A percentile compares a stretch with the other conserved stretches of the same genome.
Evolutionary conservation across 2,329 filamentous ascomycete species (phyloP).

Genomic region (Plectosphaerella plurivora): DNA sequence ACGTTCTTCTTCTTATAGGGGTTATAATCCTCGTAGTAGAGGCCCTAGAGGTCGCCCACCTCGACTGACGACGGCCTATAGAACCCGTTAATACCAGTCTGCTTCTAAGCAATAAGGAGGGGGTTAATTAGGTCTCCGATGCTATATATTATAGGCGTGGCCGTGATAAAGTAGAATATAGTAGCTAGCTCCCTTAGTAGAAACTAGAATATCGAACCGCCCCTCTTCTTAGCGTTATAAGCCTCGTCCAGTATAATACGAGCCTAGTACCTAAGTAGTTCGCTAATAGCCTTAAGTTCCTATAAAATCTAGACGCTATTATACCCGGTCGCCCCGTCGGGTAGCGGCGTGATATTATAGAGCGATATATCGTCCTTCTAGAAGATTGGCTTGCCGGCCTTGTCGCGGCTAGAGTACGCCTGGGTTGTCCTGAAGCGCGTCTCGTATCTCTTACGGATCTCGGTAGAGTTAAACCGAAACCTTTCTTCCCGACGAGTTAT

Average conservation of each 20-base stretch:
- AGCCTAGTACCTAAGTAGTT: not conserved
- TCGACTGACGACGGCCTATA: not conserved
- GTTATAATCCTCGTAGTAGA: not conserved
- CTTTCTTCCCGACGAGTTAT: no score
- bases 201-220: not conserved
- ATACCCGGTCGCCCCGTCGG: no score
- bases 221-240: not conserved
- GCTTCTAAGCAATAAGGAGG: not conserved
- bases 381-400: no score
- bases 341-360: no score
- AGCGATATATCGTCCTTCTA: no score
- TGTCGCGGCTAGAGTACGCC: no score
- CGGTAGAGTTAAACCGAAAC: no score
- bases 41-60: not conserved
- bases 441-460: no score
- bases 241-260: not conserved
- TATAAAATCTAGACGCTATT: not conserved
- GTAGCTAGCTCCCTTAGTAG: not conserved
- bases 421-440: no score
- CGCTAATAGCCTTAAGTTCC: not conserved
- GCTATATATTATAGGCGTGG: not conserved
- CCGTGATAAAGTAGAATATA: not conserved
- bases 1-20: not conserved
- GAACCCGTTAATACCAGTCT: not conserved
- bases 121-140: not conserved